Conservation (phyloP, 495 filamentous ascomycete species). For the Poronia punctata region DNA sequence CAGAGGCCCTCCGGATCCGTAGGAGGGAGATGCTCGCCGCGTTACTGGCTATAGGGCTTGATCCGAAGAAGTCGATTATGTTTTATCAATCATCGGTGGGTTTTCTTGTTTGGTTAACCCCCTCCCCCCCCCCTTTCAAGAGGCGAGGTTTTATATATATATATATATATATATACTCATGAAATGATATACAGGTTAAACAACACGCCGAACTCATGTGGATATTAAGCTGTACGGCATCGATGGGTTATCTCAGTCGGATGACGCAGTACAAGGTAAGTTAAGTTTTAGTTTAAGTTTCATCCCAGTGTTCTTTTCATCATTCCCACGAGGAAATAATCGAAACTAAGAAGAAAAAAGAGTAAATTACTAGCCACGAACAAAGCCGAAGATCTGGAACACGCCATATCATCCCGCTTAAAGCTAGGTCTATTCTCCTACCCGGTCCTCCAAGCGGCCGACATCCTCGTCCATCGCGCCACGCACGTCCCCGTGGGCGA, state of each 20-base stretch:
- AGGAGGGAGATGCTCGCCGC: constrained; percentile 70
- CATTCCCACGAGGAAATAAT: constrained; percentile 1
- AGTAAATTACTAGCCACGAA: constrained; percentile 60
- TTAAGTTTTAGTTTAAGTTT: background rate
- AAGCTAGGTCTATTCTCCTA: constrained; percentile 95
- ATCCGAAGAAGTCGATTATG: constrained; percentile 65
- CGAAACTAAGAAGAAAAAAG: constrained; percentile 32
- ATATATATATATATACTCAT: constrained; percentile 5
- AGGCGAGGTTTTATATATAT: background rate
- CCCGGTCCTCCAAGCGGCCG: constrained; percentile 90
- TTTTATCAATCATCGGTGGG: constrained; percentile 73
- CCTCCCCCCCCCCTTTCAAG: too few species aligned
- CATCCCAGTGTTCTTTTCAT: background rate
- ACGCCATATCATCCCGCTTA: constrained; percentile 48
- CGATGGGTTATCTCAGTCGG: constrained; percentile 77
- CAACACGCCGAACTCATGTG: constrained; percentile 88
- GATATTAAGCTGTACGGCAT: constrained; percentile 86
- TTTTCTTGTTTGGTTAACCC: constrained; percentile 5
- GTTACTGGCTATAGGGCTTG: constrained; percentile 75
- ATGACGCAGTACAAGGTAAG: constrained; percentile 99
- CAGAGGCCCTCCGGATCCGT: constrained; percentile 48
- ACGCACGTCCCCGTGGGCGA: constrained; percentile 96
- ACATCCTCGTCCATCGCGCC: constrained; percentile 80
- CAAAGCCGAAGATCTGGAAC: constrained; percentile 45
- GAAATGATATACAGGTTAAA: constrained; percentile 47